Evolutionary conservation across 2,329 filamentous ascomycete species (phyloP).

Genomic region (Penicillium sp.): DNA sequence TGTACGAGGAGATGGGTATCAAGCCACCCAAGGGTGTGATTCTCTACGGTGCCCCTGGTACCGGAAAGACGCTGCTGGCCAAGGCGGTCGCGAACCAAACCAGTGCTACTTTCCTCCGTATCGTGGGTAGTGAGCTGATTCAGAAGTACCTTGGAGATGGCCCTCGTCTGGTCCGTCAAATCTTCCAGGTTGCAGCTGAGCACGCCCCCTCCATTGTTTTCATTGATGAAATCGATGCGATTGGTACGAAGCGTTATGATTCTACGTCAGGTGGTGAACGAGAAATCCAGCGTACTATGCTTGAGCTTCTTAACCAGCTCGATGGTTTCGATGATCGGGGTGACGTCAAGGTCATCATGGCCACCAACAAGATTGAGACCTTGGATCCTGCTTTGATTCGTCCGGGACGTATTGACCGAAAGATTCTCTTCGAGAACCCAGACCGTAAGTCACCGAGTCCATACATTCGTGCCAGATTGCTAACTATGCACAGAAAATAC

Average conservation of each 20-base stretch:
- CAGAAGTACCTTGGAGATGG: slow-evolving; percentile 98
- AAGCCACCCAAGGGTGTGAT: slow-evolving; percentile 99
- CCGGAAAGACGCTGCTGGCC: slow-evolving; percentile 87
- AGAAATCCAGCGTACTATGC: slow-evolving; percentile 93
- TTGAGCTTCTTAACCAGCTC: slow-evolving; percentile 96
- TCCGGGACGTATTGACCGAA: slow-evolving; percentile 94
- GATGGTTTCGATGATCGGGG: slow-evolving; percentile 98
- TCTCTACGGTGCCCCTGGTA: slow-evolving; percentile 91
- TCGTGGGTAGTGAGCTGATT: slow-evolving; percentile 92
- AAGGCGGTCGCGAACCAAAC: slow-evolving; percentile 98
- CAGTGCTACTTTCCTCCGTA: slow-evolving; percentile 94
- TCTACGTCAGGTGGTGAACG: slow-evolving; percentile 93
- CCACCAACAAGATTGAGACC: slow-evolving; percentile 98
- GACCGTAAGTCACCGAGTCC: slow-evolving; percentile 60
- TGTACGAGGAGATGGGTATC: slow-evolving; percentile 99
- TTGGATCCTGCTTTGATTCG: slow-evolving; percentile 92
- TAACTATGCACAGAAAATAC: slow-evolving; percentile 63
- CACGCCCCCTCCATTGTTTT: slow-evolving; percentile 96
- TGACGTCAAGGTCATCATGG: slow-evolving; percentile 99
- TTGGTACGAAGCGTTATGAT: slow-evolving; percentile 97
- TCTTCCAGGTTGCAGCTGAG: slow-evolving; percentile 82
- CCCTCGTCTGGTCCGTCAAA: slow-evolving; percentile 83
- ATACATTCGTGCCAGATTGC: too few species aligned
- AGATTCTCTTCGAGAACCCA: slow-evolving; percentile 73
- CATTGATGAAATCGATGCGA: slow-evolving; percentile 98